A percentile compares a stretch with the other conserved stretches of the same genome.
phyloP scores from a whole-genome alignment of 2,329 filamentous ascomycete genomes.

The Ophiostoma tasmaniense region DNA sequence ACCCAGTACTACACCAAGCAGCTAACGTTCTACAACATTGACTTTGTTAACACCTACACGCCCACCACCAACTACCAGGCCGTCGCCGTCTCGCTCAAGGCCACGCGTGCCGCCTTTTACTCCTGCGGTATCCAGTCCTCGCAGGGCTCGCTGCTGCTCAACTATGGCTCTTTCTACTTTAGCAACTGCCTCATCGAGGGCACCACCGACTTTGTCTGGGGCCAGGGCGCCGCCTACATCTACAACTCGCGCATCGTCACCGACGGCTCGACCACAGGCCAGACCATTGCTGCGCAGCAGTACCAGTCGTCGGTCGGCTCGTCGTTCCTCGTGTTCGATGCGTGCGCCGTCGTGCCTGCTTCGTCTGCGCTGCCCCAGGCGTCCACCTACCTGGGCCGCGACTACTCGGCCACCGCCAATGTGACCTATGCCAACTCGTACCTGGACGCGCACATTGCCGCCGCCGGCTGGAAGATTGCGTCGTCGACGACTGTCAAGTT shows the following conservation, averaged over 20 bases:
- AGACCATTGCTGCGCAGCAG: constrained; percentile 29
- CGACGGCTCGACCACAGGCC: constrained; percentile 25
- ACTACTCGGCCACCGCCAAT: constrained; percentile 38
- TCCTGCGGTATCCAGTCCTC: constrained; percentile 26
- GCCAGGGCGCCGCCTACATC: constrained; percentile 20
- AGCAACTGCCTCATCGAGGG: constrained; percentile 28
- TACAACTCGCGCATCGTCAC: constrained; percentile 31
- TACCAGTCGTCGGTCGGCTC: constrained; percentile 24
- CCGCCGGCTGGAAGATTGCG: constrained; percentile 44
- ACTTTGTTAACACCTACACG: constrained; percentile 30
- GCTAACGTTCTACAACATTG: constrained; percentile 45
- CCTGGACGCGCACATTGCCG: constrained; percentile 48
- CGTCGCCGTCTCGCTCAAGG: constrained; percentile 29
- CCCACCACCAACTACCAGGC: constrained; percentile 22
- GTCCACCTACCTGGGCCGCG: constrained; percentile 40
- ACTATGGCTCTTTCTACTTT: constrained; percentile 28
- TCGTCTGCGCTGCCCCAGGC: constrained; percentile 35
- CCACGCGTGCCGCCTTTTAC: constrained; percentile 24
- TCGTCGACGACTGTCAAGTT: constrained; percentile 31
- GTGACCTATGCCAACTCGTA: constrained; percentile 38
- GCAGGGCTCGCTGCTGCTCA: constrained; percentile 27
- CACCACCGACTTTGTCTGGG: constrained; percentile 23
- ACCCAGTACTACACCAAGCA: constrained; percentile 36
- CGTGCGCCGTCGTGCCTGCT: constrained; percentile 40
- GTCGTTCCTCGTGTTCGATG: constrained; percentile 21